Conservation (phyloP, 2,329 filamentous ascomycete species). For the Mycosphaerelloides madeirae region DNA sequence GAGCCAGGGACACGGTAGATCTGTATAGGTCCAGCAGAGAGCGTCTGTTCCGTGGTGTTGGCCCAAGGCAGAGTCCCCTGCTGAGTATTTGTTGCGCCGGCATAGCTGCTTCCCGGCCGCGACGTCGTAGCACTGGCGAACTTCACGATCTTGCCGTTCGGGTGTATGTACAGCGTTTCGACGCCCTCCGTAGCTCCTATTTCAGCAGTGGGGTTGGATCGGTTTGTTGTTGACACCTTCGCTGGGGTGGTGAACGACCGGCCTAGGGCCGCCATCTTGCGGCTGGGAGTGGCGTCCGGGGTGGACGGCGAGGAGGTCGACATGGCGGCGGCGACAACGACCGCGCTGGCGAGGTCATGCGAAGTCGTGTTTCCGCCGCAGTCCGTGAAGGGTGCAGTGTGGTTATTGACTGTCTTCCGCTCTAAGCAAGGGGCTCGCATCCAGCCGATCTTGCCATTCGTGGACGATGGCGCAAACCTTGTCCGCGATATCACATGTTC, state of each 20-base stretch:
- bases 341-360: slow-evolving; percentile 1
- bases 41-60: slow-evolving; percentile 71
- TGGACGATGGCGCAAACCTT: too few species aligned
- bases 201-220: slow-evolving; percentile 28
- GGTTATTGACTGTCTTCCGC: background rate
- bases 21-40: slow-evolving; percentile 72
- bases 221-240: slow-evolving; percentile 31
- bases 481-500: too few species aligned
- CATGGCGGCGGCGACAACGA: slow-evolving; percentile 14
- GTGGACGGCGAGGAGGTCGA: slow-evolving; percentile 26
- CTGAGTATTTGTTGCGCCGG: slow-evolving; percentile 13
- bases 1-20: slow-evolving; percentile 84
- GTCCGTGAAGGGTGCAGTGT: background rate
- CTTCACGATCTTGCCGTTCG: slow-evolving; percentile 65
- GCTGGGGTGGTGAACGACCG: slow-evolving; percentile 48
- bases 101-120: slow-evolving; percentile 22
- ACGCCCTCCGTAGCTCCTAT: slow-evolving; percentile 44
- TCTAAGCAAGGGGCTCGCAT: too few species aligned
- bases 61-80: slow-evolving; percentile 63
- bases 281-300: slow-evolving; percentile 21
- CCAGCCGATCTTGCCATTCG: too few species aligned
- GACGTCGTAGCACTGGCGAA: slow-evolving; percentile 46
- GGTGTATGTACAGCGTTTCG: slow-evolving; percentile 71
- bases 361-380: background rate
- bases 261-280: slow-evolving; percentile 26